Percentiles rank a stretch among this genome's conserved stretches.
These are phyloP conservation scores for Excoecaria cochinchinensis DNA, from an alignment of 345 rosid genomes.

Conservation along the genomic window DNA sequence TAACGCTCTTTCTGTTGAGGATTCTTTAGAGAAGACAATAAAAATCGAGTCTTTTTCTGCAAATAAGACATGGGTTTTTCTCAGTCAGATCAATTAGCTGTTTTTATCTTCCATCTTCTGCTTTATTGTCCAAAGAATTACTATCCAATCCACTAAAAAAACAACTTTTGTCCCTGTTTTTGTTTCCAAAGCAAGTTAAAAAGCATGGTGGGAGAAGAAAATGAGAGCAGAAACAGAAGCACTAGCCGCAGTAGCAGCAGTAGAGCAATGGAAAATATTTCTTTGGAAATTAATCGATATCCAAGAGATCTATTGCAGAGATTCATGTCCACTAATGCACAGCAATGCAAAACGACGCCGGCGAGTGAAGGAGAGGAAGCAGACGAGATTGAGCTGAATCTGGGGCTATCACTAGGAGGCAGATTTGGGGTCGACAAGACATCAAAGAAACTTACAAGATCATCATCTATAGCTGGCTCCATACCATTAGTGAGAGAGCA, in stretches of 20 bases:
- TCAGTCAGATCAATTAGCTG: constrained; percentile 30
- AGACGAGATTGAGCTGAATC: constrained; percentile 68
- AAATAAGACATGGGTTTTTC: constrained; percentile 25
- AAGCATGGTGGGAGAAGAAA: constrained; percentile 66
- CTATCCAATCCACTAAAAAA: constrained; percentile 3
- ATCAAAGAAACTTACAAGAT: constrained; percentile 53
- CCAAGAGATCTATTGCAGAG: constrained; percentile 82
- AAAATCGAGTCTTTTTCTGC: not conserved
- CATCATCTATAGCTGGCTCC: constrained; percentile 69
- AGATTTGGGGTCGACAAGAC: constrained; percentile 80
- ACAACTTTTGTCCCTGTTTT: not conserved
- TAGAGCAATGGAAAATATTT: constrained; percentile 53
- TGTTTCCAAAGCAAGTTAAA: not conserved
- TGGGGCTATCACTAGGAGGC: constrained; percentile 86
- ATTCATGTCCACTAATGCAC: constrained; percentile 42
- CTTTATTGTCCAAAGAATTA: constrained; percentile 10
- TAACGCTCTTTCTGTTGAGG: constrained; percentile 1
- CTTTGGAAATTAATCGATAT: constrained; percentile 53
- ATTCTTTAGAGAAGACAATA: not conserved
- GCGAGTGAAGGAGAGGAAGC: constrained; percentile 34
- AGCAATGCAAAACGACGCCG: constrained; percentile 14
- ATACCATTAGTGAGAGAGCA: constrained; percentile 39
- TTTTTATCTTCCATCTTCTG: constrained; percentile 3
- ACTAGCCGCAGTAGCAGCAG: constrained; percentile 29
- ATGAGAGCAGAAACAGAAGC: constrained; percentile 29